A percentile compares a stretch with the other conserved stretches of the same genome.
These are phyloP conservation scores for Barnettozyma vustinii DNA, from an alignment of 805 yeast species.

Conservation along the genomic window DNA sequence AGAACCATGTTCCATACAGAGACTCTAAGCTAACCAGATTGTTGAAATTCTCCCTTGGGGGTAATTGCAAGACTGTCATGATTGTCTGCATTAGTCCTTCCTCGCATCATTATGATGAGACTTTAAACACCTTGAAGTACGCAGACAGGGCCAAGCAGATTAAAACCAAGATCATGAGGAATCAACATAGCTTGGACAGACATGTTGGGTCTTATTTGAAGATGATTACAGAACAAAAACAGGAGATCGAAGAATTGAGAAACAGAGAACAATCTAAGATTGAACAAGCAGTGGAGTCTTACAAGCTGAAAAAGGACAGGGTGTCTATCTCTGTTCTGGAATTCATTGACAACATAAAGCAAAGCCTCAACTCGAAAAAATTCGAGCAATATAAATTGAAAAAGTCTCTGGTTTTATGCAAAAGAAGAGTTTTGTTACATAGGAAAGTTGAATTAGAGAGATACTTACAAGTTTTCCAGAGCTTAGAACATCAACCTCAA, in stretches of 20 bases:
- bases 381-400: slow-evolving; percentile 40
- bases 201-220: slow-evolving; percentile 82
- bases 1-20: slow-evolving; percentile 81
- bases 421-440: slow-evolving; percentile 36
- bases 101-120: slow-evolving; percentile 84
- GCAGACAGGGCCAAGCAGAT: slow-evolving; percentile 91
- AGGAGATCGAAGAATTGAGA: slow-evolving; percentile 65
- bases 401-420: slow-evolving; percentile 32
- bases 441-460: slow-evolving; percentile 35
- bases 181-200: slow-evolving; percentile 68
- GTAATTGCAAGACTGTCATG: slow-evolving; percentile 94
- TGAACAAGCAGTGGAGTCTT: slow-evolving; percentile 32
- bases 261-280: slow-evolving; percentile 43
- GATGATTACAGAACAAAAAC: slow-evolving; percentile 77
- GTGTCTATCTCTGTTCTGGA: slow-evolving; percentile 37
- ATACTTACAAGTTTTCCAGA: slow-evolving; percentile 19
- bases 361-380: slow-evolving; percentile 36
- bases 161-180: slow-evolving; percentile 71
- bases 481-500: slow-evolving; percentile 20
- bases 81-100: slow-evolving; percentile 91
- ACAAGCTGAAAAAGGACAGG: slow-evolving; percentile 31
- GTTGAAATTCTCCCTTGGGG: slow-evolving; percentile 85
- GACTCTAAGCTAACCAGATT: slow-evolving; percentile 87
- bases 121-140: slow-evolving; percentile 83
- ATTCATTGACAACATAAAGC: slow-evolving; percentile 36